Conservation (phyloP, 2,329 filamentous ascomycete genomes). For the Pestalotiopsis fici region DNA sequence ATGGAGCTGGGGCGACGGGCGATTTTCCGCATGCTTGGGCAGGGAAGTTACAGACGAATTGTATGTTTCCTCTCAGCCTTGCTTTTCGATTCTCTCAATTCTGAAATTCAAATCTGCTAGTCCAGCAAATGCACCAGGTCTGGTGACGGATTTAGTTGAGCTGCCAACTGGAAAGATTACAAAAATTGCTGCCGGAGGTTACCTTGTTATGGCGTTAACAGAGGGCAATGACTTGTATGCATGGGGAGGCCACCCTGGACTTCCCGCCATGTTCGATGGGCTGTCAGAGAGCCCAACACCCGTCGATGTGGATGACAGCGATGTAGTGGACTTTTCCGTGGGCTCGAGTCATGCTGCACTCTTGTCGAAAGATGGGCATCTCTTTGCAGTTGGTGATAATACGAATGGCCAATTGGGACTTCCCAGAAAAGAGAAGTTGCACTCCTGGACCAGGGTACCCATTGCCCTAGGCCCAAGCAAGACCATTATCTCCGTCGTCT, state of each 20-base stretch:
- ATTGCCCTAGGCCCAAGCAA: conserved; percentile 27
- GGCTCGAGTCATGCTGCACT: conserved; percentile 62
- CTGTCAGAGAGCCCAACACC: conserved; percentile 40
- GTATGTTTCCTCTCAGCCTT: no score
- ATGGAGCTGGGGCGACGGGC: conserved; percentile 58
- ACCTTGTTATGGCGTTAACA: conserved; percentile 59
- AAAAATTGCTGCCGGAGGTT: conserved; percentile 58
- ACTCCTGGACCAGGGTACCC: conserved; percentile 37
- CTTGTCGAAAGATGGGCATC: conserved; percentile 46
- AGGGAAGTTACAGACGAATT: conserved; percentile 40
- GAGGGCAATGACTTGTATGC: conserved; percentile 59
- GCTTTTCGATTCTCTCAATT: no score
- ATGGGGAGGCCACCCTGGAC: conserved; percentile 54
- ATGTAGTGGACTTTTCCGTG: conserved; percentile 58
- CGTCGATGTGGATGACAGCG: conserved; percentile 45
- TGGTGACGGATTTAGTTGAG: conserved; percentile 50
- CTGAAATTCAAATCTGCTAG: conserved; percentile 22
- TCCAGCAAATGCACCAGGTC: conserved; percentile 45
- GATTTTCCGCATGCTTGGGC: conserved; percentile 59
- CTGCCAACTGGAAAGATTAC: conserved; percentile 52
- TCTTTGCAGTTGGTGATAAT: conserved; percentile 61
- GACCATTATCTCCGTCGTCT: conserved; percentile 42
- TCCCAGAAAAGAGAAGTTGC: conserved; percentile 17
- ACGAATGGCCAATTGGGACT: conserved; percentile 61
- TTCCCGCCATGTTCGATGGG: conserved; percentile 29